Evolutionary conservation across 768 basidiomycete genomes (phyloP).

Genomic region (Rhizopogon vesiculosus): DNA sequence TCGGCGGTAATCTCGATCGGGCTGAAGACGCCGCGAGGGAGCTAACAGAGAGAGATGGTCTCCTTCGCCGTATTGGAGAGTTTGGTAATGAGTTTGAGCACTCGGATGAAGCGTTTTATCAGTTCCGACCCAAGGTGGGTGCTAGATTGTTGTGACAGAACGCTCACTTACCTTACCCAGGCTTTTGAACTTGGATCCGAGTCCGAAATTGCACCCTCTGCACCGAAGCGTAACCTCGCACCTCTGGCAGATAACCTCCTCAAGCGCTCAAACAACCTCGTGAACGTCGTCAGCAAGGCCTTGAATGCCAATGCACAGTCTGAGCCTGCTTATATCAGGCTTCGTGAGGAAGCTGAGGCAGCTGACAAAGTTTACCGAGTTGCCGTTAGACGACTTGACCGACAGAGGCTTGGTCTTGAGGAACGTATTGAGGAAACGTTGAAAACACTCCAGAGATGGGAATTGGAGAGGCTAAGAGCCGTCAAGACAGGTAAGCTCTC

Average conservation of each 20-base stretch:
- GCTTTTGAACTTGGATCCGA: conserved; percentile 27
- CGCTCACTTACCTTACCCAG: conserved; percentile 17
- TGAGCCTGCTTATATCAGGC: conserved; percentile 66
- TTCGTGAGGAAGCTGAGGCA: conserved; percentile 73
- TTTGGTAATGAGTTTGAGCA: conserved; percentile 78
- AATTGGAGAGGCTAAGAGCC: conserved; percentile 74
- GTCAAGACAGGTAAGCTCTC: conserved; percentile 68
- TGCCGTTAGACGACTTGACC: conserved; percentile 77
- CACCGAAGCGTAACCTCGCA: conserved; percentile 27
- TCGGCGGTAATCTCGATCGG: conserved; percentile 71
- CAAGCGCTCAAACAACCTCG: conserved; percentile 65
- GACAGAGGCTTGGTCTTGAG: conserved; percentile 81
- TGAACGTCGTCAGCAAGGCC: conserved; percentile 70
- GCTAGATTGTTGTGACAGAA: too few species aligned
- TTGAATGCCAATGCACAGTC: conserved; percentile 41
- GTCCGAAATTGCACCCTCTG: conserved; percentile 15
- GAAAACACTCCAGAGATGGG: conserved; percentile 80
- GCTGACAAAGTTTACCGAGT: conserved; percentile 79
- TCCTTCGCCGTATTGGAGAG: conserved; percentile 74
- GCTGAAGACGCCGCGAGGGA: conserved; percentile 69
- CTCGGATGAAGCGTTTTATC: conserved; percentile 76
- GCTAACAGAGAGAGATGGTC: conserved; percentile 47
- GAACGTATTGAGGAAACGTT: conserved; percentile 82
- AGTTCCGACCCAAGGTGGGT: conserved; percentile 75
- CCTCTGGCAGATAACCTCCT: conserved; percentile 52